Evolutionary conservation across 75 land plant genomes (phyloP).

Genomic region (Picea sitchensis): DNA sequence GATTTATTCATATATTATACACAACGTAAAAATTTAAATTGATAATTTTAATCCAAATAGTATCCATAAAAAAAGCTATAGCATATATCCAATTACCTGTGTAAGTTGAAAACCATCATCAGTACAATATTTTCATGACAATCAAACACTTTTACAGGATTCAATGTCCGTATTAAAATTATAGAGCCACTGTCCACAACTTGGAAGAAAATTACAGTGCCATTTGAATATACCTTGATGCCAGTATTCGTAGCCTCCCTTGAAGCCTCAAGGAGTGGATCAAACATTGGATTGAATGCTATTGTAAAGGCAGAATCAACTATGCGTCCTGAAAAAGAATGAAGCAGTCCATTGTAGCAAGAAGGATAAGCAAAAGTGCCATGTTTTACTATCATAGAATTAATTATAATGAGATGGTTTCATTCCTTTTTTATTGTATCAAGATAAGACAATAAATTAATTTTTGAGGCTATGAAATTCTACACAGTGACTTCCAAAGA

Average conservation of each 20-base stretch:
- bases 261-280: conserved; percentile 90
- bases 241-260: conserved; percentile 97
- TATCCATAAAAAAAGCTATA: too few relatives aligned
- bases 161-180: not conserved
- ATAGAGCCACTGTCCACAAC: not conserved
- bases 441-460: not conserved
- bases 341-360: conserved; percentile 1
- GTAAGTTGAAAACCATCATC: too few relatives aligned
- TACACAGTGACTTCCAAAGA: not conserved
- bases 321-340: conserved; percentile 69
- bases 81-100: too few relatives aligned
- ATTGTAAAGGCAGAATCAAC: conserved; percentile 98
- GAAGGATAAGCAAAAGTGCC: not conserved
- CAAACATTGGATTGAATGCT: conserved; percentile 95
- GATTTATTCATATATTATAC: too few relatives aligned
- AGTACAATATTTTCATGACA: not conserved
- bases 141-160: not conserved
- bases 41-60: too few relatives aligned
- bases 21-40: too few relatives aligned
- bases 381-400: not conserved
- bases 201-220: not conserved
- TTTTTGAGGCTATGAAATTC: not conserved
- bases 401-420: not conserved
- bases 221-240: conserved; percentile 55
- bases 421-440: not conserved